These are phyloP conservation scores for Rhodotorula sp. DNA, from an alignment of 1,284 basidiomycete species.

Conservation along the genomic window DNA sequence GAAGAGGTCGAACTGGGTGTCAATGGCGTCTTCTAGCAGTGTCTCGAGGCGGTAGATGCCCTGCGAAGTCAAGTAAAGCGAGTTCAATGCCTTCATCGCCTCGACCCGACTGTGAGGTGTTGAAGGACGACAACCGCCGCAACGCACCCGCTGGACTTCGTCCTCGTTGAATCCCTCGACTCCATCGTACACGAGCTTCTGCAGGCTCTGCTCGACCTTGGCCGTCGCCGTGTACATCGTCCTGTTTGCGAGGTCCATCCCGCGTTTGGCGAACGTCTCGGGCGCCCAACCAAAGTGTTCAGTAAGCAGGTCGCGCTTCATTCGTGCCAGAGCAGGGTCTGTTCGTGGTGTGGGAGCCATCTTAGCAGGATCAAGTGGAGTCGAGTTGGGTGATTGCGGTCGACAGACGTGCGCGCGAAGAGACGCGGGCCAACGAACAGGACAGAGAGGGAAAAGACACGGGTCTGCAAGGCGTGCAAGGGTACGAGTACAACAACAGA, in stretches of 20 bases:
- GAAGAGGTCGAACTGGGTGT: conserved; percentile 44
- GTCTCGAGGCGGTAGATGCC: conserved; percentile 44
- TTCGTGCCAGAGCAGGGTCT: background rate
- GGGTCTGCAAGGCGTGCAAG: background rate
- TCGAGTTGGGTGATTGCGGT: background rate
- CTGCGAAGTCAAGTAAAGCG: conserved; percentile 12
- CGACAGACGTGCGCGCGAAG: background rate
- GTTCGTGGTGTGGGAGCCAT: background rate
- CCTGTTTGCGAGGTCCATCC: conserved; percentile 39
- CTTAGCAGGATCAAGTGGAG: too few species aligned
- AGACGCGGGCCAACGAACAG: background rate
- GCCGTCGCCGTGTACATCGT: conserved; percentile 32
- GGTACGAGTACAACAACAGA: conserved; percentile 25
- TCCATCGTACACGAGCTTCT: conserved; percentile 19
- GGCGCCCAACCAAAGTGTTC: conserved; percentile 39
- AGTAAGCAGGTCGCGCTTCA: conserved; percentile 26
- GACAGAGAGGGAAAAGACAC: too few species aligned
- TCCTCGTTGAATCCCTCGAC: conserved; percentile 22
- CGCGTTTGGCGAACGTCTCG: conserved; percentile 36
- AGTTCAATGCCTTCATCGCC: too few species aligned
- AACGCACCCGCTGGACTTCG: conserved; percentile 21
- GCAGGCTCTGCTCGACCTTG: conserved; percentile 14
- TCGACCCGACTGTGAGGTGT: too few species aligned
- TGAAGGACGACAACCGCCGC: background rate
- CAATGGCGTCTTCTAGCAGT: conserved; percentile 42